Percentiles rank a stretch among this genome's conserved stretches.
Evolutionary conservation across 371 early-diverging fungal genomes (phyloP).

Genomic region (Syncephalastrum contaminatum): DNA sequence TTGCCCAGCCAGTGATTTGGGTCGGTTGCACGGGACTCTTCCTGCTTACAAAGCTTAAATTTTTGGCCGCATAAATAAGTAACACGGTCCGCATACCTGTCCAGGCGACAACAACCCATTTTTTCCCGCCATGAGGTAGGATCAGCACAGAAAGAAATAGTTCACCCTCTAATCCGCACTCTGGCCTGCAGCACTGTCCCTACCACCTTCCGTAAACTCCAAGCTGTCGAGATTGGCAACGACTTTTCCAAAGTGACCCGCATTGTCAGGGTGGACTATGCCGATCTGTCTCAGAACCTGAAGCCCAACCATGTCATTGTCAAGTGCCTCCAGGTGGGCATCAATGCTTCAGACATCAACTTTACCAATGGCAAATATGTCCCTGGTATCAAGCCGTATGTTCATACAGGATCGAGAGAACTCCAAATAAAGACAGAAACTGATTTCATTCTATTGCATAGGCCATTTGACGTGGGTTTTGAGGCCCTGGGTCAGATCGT

Average conservation of each 20-base stretch:
- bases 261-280: conserved; percentile 24
- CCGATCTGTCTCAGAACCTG: conserved; percentile 24
- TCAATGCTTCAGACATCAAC: conserved; percentile 63
- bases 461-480: conserved; percentile 65
- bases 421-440: no score
- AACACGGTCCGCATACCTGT: no score
- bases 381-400: conserved; percentile 55
- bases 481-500: conserved; percentile 59
- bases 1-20: no score
- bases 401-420: neutral
- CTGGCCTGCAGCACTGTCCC: conserved; percentile 8
- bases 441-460: conserved; percentile 8
- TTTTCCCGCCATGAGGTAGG: no score
- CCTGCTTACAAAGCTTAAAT: no score
- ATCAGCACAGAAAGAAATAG: no score
- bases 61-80: no score
- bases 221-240: conserved; percentile 39
- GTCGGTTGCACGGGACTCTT: no score
- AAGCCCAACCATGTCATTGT: conserved; percentile 42
- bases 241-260: conserved; percentile 38
- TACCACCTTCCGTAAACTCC: conserved; percentile 34
- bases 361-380: conserved; percentile 61
- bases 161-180: no score
- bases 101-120: no score
- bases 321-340: conserved; percentile 49